phyloP scores from a whole-genome alignment of 306 rosid genomes.

The Vachellia pachyceras region DNA sequence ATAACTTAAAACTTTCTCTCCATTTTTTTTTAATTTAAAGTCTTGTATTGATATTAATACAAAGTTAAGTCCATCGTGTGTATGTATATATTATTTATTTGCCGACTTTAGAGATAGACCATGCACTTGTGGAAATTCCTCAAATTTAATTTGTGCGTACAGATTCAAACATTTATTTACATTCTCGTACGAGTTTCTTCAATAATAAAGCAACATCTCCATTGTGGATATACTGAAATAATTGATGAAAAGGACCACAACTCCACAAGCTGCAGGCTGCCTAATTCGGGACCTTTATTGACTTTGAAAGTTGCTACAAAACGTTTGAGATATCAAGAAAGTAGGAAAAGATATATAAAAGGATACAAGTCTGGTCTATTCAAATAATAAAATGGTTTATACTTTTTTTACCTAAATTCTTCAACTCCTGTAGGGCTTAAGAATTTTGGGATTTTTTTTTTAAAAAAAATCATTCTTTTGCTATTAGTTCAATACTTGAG shows the following conservation, averaged over 20 bases:
- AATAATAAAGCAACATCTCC: not conserved
- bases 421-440: not conserved
- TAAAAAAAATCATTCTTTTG: not conserved
- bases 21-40: too few relatives aligned
- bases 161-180: not conserved
- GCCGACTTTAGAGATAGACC: not conserved
- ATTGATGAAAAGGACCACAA: not conserved
- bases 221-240: not conserved
- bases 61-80: too few relatives aligned
- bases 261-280: not conserved
- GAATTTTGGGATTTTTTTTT: constrained; percentile 11
- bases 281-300: constrained; percentile 33
- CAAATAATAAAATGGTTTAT: constrained; percentile 19
- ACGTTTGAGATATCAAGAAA: constrained; percentile 12
- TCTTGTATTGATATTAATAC: too few relatives aligned
- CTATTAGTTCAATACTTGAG: not conserved
- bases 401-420: constrained; percentile 28
- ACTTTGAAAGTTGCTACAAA: constrained; percentile 11
- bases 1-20: too few relatives aligned
- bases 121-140: not conserved
- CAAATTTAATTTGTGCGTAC: not conserved
- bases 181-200: not conserved
- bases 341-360: constrained; percentile 9
- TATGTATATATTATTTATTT: not conserved
- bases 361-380: constrained; percentile 20